Evolutionary conservation across 345 rosid genomes (phyloP).

Genomic region (Sisymbrium irio): DNA sequence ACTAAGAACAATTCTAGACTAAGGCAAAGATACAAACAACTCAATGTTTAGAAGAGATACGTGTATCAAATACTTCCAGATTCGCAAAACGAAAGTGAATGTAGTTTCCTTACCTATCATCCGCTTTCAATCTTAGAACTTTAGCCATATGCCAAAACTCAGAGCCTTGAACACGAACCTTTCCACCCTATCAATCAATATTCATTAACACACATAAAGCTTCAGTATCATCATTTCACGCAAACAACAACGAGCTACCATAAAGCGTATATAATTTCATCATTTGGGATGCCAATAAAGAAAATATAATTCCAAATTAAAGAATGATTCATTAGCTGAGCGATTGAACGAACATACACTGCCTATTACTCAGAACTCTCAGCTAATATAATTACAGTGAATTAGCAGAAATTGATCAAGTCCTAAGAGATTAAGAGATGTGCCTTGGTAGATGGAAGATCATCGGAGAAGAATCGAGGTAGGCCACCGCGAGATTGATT

Average conservation of each 20-base stretch:
- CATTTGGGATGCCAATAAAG: background rate
- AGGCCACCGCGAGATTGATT: constrained; percentile 81
- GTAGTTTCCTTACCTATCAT: constrained; percentile 46
- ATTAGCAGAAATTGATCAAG: background rate
- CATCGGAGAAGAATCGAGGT: constrained; percentile 78
- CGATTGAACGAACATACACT: background rate
- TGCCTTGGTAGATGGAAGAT: constrained; percentile 72
- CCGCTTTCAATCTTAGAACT: constrained; percentile 58
- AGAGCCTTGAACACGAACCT: constrained; percentile 72
- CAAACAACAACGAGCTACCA: background rate
- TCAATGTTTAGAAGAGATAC: background rate
- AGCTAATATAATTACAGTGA: background rate
- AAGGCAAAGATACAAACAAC: background rate
- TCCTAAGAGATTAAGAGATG: background rate
- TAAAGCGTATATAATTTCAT: background rate
- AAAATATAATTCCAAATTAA: background rate
- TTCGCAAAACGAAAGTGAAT: background rate
- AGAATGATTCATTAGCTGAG: background rate
- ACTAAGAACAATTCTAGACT: background rate
- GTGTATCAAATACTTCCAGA: background rate
- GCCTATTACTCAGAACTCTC: background rate
- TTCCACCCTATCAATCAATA: constrained; percentile 60
- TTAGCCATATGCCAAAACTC: constrained; percentile 88
- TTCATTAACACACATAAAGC: no score
- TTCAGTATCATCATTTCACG: background rate